A percentile compares a stretch with the other conserved stretches of the same genome.
phyloP scores from a whole-genome alignment of 176 grass and related monocot species.

The Triticum timopheevii region DNA sequence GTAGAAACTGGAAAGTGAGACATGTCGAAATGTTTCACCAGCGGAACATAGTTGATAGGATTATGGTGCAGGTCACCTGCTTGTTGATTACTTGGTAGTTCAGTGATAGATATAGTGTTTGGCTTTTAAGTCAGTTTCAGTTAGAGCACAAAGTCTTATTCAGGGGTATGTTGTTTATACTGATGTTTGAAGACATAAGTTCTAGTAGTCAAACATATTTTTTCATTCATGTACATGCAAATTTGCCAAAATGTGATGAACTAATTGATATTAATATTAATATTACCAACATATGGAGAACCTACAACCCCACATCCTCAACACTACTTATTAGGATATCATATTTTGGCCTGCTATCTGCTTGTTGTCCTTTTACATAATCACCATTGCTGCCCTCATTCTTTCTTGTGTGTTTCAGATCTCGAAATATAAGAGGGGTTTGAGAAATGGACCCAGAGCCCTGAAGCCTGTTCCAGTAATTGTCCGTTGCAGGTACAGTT shows the following conservation, averaged over 20 bases:
- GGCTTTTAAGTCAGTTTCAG: background rate
- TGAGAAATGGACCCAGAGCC: constrained; percentile 91
- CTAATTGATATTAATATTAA: background rate
- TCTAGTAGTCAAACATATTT: background rate
- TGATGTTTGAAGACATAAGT: background rate
- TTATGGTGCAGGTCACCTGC: background rate
- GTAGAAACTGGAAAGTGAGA: background rate
- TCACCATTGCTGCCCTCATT: background rate
- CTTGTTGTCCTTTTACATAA: background rate
- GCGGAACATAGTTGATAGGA: background rate
- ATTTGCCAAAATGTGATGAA: background rate
- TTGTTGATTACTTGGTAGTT: background rate
- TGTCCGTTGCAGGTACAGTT: constrained; percentile 82
- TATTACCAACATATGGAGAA: background rate
- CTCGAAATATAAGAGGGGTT: constrained; percentile 70
- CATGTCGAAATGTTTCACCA: background rate
- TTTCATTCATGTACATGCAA: background rate
- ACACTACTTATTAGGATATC: background rate
- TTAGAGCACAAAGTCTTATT: background rate
- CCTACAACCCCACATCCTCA: no score
- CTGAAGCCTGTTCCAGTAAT: constrained; percentile 94
- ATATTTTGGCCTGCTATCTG: background rate
- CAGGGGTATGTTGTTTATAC: background rate
- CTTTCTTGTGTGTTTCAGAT: constrained; percentile 52
- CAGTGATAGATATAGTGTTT: background rate